These are phyloP conservation scores for Colletotrichum tanaceti DNA, from an alignment of 2,329 filamentous ascomycete genomes.

Conservation along the genomic window DNA sequence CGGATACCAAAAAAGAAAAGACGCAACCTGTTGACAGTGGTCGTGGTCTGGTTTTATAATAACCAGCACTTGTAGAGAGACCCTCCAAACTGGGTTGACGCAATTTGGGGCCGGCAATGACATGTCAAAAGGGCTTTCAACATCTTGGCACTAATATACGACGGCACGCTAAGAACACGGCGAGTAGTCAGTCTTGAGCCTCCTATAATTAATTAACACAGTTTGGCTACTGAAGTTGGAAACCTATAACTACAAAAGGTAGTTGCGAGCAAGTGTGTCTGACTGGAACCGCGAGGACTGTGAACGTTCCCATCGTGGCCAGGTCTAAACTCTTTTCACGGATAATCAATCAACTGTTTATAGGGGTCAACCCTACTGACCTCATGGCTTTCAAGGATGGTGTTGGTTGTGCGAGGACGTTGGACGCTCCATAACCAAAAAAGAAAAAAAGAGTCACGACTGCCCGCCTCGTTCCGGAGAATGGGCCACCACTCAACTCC, in stretches of 20 bases:
- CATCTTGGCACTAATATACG: slow-evolving; percentile 11
- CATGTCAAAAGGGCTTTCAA: neutral
- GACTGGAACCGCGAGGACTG: no score
- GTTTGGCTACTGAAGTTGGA: slow-evolving; percentile 1
- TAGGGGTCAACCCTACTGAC: slow-evolving; percentile 22
- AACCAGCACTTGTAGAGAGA: neutral
- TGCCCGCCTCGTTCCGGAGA: neutral
- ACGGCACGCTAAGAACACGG: neutral
- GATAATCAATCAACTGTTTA: neutral
- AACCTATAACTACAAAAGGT: no score
- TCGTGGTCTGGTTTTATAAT: slow-evolving; percentile 11
- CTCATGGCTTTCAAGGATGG: neutral
- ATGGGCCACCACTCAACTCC: neutral
- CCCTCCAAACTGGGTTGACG: neutral
- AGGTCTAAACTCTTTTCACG: slow-evolving; percentile 13
- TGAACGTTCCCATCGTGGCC: neutral
- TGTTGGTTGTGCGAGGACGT: neutral
- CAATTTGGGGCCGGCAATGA: neutral
- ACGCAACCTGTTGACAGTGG: neutral
- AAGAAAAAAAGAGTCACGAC: no score
- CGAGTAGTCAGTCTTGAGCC: slow-evolving; percentile 14
- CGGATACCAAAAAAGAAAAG: no score
- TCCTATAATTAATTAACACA: slow-evolving; percentile 31
- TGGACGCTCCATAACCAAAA: neutral
- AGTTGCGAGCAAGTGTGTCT: neutral